Evolutionary conservation across 805 yeast genomes (phyloP).

Genomic region (Lipomyces orientalis): DNA sequence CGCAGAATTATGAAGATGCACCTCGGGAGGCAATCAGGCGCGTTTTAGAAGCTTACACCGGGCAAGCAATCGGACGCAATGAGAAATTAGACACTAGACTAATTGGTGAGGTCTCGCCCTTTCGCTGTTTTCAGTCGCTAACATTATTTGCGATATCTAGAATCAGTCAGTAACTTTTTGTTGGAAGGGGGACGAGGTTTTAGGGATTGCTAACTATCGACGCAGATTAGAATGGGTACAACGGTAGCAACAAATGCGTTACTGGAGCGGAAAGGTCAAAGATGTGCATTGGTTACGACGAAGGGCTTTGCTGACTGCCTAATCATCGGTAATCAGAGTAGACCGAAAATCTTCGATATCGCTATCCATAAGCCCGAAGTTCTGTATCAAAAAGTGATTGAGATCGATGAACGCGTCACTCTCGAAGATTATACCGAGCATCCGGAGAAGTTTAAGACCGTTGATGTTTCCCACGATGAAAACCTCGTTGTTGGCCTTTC

Average conservation of each 20-base stretch:
- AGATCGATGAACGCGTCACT: slow-evolving; percentile 89
- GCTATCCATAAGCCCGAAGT: slow-evolving; percentile 73
- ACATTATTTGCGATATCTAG: slow-evolving; percentile 1
- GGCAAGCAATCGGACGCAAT: slow-evolving; percentile 61
- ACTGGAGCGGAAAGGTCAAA: slow-evolving; percentile 88
- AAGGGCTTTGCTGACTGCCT: slow-evolving; percentile 86
- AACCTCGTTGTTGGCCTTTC: slow-evolving; percentile 62
- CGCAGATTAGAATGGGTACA: slow-evolving; percentile 85
- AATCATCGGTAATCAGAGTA: slow-evolving; percentile 85
- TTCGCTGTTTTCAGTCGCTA: background rate
- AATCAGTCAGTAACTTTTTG: slow-evolving; percentile 21
- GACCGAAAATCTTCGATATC: slow-evolving; percentile 88
- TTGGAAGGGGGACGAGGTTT: background rate
- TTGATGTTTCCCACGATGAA: slow-evolving; percentile 40
- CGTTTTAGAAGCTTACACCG: slow-evolving; percentile 65
- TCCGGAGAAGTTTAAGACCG: slow-evolving; percentile 48
- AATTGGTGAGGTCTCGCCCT: slow-evolving; percentile 32
- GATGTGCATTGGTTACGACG: slow-evolving; percentile 83
- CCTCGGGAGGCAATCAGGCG: slow-evolving; percentile 91
- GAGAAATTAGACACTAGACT: slow-evolving; percentile 63
- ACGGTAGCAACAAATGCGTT: slow-evolving; percentile 96
- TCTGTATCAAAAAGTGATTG: slow-evolving; percentile 76
- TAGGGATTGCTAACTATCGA: slow-evolving; percentile 37
- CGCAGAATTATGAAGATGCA: slow-evolving; percentile 85
- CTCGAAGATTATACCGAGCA: slow-evolving; percentile 81